Evolutionary conservation across 805 yeast species (phyloP).

Genomic region (Grigorovia transvaalensis): DNA sequence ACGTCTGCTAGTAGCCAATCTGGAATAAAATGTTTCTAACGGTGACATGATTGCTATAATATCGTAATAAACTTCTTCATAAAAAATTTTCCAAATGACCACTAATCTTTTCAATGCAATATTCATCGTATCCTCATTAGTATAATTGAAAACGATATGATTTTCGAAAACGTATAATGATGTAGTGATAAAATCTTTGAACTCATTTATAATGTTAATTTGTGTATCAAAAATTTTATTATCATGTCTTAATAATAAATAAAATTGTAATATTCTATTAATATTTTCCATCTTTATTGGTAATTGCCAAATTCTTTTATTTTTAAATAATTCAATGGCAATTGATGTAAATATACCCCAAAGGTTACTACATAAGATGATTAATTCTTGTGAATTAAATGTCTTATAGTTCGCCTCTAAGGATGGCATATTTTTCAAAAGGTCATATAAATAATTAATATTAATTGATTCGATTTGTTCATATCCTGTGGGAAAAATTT

Average conservation of each 20-base stretch:
- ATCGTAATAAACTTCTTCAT: conserved; percentile 44
- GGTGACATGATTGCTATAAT: conserved; percentile 55
- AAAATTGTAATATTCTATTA: conserved; percentile 19
- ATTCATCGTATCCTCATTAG: conserved; percentile 28
- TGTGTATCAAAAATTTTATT: conserved; percentile 19
- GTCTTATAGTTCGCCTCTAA: conserved; percentile 24
- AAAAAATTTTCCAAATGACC: conserved; percentile 48
- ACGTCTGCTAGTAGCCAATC: conserved; percentile 19
- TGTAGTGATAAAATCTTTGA: conserved; percentile 25
- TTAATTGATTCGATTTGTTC: conserved; percentile 9
- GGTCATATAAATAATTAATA: conserved; percentile 21
- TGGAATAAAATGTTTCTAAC: conserved; percentile 27
- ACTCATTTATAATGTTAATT: conserved; percentile 17
- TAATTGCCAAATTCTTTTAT: conserved; percentile 24
- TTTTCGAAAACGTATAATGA: conserved; percentile 32
- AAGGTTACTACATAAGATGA: conserved; percentile 21
- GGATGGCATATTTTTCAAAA: conserved; percentile 24
- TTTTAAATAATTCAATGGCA: conserved; percentile 21
- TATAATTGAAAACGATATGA: conserved; percentile 27
- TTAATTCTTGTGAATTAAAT: conserved; percentile 22
- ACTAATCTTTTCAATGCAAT: conserved; percentile 30
- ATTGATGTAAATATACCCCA: conserved; percentile 27
- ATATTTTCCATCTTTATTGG: conserved; percentile 26
- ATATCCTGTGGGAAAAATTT: conserved; percentile 10
- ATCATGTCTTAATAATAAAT: conserved; percentile 19